These are phyloP conservation scores for Paracamarosporium sp. DNA, from an alignment of 2,329 filamentous ascomycete species.

Conservation along the genomic window DNA sequence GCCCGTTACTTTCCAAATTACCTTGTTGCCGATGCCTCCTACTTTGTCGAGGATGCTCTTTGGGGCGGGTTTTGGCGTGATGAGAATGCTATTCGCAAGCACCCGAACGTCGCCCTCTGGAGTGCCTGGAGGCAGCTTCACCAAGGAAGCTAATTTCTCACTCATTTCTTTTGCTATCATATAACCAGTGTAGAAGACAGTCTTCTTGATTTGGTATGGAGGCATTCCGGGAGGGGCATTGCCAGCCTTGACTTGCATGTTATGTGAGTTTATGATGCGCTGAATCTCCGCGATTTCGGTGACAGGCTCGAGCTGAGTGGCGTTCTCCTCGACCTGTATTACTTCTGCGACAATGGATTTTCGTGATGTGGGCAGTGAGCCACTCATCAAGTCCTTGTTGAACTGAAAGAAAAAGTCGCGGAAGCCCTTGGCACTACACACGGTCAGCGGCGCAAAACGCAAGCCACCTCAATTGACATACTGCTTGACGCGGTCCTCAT, in stretches of 20 bases:
- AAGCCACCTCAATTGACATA: constrained; percentile 35
- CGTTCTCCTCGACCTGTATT: constrained; percentile 81
- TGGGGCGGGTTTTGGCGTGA: constrained; percentile 78
- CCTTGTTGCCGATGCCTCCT: constrained; percentile 83
- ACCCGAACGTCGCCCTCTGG: constrained; percentile 76
- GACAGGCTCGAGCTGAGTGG: constrained; percentile 76
- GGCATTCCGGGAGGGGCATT: constrained; percentile 54
- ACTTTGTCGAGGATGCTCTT: constrained; percentile 78
- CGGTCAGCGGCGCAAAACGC: constrained; percentile 17
- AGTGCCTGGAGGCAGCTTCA: constrained; percentile 66
- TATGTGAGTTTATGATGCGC: constrained; percentile 88
- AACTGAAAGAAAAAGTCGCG: constrained; percentile 81
- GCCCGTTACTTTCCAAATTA: constrained; percentile 83
- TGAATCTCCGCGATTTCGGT: constrained; percentile 84
- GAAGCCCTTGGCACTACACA: constrained; percentile 74
- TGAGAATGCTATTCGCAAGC: constrained; percentile 90
- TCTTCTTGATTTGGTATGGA: constrained; percentile 78
- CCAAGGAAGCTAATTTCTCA: constrained; percentile 74
- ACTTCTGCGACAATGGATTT: constrained; percentile 78
- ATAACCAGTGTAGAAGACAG: constrained; percentile 91
- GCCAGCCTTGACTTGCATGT: constrained; percentile 61
- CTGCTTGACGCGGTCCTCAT: constrained; percentile 69
- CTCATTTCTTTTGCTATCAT: constrained; percentile 77
- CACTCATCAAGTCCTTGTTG: constrained; percentile 66
- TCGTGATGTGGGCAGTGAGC: constrained; percentile 56